phyloP scores from a whole-genome alignment of 495 filamentous ascomycete species.

The Rhypophila decipiens region DNA sequence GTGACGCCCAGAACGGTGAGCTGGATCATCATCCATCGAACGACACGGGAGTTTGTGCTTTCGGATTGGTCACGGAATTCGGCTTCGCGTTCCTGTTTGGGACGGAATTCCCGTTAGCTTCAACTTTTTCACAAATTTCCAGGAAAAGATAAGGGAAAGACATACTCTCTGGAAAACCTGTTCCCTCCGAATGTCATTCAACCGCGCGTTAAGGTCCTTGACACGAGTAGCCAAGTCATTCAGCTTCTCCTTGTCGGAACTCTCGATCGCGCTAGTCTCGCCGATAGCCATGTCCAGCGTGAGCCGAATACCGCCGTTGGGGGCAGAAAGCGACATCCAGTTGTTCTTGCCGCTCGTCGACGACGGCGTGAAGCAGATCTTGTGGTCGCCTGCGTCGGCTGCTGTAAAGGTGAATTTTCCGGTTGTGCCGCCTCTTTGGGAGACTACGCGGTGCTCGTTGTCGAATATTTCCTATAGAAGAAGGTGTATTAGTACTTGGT shows the following conservation, averaged over 20 bases:
- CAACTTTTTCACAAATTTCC: not conserved
- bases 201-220: slow-evolving; percentile 77
- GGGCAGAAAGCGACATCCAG: slow-evolving; percentile 60
- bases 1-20: slow-evolving; percentile 80
- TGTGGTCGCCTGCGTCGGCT: slow-evolving; percentile 88
- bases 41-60: slow-evolving; percentile 82
- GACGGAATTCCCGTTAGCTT: slow-evolving; percentile 1
- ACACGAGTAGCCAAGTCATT: slow-evolving; percentile 85
- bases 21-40: slow-evolving; percentile 91
- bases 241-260: slow-evolving; percentile 88
- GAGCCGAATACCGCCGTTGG: slow-evolving; percentile 71
- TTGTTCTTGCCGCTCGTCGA: slow-evolving; percentile 51
- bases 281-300: slow-evolving; percentile 91
- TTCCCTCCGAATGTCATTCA: slow-evolving; percentile 87
- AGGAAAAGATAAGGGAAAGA: slow-evolving; percentile 10
- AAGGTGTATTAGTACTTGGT: not conserved
- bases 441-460: slow-evolving; percentile 93
- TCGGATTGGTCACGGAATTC: slow-evolving; percentile 98
- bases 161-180: slow-evolving; percentile 94
- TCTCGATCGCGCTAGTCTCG: slow-evolving; percentile 91
- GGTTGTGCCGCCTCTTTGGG: slow-evolving; percentile 64
- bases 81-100: slow-evolving; percentile 79
- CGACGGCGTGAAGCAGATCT: slow-evolving; percentile 84
- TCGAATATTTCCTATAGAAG: slow-evolving; percentile 74
- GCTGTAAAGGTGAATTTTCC: slow-evolving; percentile 96